Evolutionary conservation across 106 monocot genomes (phyloP).

Genomic region (Gastrodia elata): DNA sequence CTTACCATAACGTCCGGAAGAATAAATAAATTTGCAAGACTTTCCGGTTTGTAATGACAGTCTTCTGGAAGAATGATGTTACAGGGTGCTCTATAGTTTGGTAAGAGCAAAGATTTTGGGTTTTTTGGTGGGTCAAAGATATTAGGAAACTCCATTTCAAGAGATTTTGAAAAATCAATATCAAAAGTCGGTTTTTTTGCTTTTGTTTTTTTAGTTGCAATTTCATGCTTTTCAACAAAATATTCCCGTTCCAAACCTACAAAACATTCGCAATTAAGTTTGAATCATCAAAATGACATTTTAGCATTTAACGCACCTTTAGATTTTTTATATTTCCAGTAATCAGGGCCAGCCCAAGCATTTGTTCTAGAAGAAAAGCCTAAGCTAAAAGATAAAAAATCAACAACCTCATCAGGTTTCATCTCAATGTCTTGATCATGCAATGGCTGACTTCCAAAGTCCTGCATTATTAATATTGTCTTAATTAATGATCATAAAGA

Average conservation of each 20-base stretch:
- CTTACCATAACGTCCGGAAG: constrained; percentile 68
- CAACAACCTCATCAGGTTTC: constrained; percentile 47
- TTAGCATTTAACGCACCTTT: constrained; percentile 41
- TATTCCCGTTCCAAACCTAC: constrained; percentile 31
- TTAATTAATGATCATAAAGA: neutral
- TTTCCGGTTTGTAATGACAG: constrained; percentile 81
- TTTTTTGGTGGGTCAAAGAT: constrained; percentile 63
- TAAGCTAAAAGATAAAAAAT: constrained; percentile 66
- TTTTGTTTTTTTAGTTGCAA: constrained; percentile 32
- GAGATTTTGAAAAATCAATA: constrained; percentile 55
- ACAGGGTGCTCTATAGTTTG: constrained; percentile 33
- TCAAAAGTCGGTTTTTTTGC: constrained; percentile 35
- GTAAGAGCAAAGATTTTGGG: constrained; percentile 48
- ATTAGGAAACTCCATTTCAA: constrained; percentile 33
- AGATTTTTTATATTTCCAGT: constrained; percentile 83
- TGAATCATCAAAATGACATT: neutral
- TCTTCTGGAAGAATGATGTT: constrained; percentile 88
- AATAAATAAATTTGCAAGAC: constrained; percentile 74
- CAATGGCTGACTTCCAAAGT: constrained; percentile 21
- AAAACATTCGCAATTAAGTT: neutral
- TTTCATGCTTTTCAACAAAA: constrained; percentile 23
- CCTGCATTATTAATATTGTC: constrained; percentile 32
- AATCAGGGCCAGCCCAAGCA: constrained; percentile 97
- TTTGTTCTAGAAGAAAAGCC: constrained; percentile 74
- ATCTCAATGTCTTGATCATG: constrained; percentile 26